Percentiles rank a stretch among this genome's conserved stretches.
Evolutionary conservation across 2,329 filamentous ascomycete genomes (phyloP).

Genomic region (Trichoderma koningii): DNA sequence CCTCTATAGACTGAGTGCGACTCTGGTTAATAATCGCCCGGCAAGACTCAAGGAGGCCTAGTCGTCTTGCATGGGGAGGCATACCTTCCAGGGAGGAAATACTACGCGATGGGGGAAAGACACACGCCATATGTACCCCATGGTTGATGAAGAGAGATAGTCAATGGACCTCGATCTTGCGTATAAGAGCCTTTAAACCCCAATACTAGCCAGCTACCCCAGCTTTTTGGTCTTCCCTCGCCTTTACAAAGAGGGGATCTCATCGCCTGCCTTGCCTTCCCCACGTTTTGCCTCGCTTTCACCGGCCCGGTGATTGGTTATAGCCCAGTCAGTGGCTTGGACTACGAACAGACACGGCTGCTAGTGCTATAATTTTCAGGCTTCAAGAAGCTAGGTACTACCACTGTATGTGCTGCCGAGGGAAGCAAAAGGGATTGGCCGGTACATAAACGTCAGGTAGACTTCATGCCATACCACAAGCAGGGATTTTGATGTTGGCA

Average conservation of each 20-base stretch:
- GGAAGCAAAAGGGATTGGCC: too few species aligned
- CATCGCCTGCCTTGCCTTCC: not conserved
- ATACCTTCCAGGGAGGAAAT: not conserved
- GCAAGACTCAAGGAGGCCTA: not conserved
- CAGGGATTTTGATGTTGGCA: slow-evolving; percentile 6
- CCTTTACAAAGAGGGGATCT: not conserved
- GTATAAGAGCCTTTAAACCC: not conserved
- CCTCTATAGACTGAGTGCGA: slow-evolving; percentile 12
- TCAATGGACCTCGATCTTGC: not conserved
- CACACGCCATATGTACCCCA: too few species aligned
- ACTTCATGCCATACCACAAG: slow-evolving; percentile 4
- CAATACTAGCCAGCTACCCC: slow-evolving; percentile 7
- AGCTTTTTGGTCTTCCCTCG: slow-evolving; percentile 5
- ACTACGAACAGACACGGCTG: too few species aligned
- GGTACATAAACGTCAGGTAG: too few species aligned
- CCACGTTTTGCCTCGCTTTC: slow-evolving; percentile 1
- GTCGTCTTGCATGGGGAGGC: not conserved
- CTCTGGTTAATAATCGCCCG: slow-evolving; percentile 4
- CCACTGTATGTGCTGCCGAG: too few species aligned
- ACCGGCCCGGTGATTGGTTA: not conserved
- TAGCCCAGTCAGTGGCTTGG: slow-evolving; percentile 2
- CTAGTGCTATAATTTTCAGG: too few species aligned
- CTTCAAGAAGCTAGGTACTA: too few species aligned
- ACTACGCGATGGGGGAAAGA: not conserved
- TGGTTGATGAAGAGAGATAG: not conserved